Base-by-base conservation (phyloP, 768 basidiomycete species). In the Mycena haematopus region DNA sequence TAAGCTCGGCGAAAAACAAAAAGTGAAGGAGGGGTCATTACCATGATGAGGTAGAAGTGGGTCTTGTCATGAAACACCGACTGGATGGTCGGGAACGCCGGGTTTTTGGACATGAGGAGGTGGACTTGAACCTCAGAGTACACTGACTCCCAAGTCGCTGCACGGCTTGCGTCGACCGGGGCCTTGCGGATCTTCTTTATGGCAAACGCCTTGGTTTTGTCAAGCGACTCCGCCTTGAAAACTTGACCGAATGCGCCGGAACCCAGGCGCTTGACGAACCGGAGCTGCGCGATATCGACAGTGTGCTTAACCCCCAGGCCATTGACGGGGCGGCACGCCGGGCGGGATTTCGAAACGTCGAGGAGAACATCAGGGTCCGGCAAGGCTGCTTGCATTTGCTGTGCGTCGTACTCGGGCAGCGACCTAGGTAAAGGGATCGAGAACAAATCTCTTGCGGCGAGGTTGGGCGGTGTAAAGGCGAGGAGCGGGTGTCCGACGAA, bases 31-130 rank as follows among this genome's bases (percentile, higher is more conserved):
- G 9, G 25, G 4, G 9, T 31, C n/a, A 36, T 45, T 52, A 63
- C 65, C 59, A 65, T 61, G 1, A 51, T 38, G 8, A 65, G 1
- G 29, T 49, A 61, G 9, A 22, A 52, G 8, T 31, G 1, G 1
- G 38, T 14, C 5, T 5, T 25, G 22, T 54, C 60, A 0, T 62
- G 29, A 24, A 61, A 65, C 0, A 21, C 51, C 3, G 44, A 56
- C 19, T 58, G 27, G 2, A 65, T 1, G 7, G 3, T 13, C 1
- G 57, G 62, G 40, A 64, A 58, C 5, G 57, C 57, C 1, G 52
- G 46, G 44, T 64, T 14, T 19, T 55, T 40, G 1, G 8, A 10
- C 57, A 59, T 51, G 1, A 14, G 29, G 0, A 4, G 1, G 25
- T 58, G 62, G 0, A 25, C 52, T 0, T 2, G 0, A 17, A 58